A percentile compares a stretch with the other conserved stretches of the same genome.
Evolutionary conservation across 1,284 basidiomycete species (phyloP).

Genomic region (Boletus hoseneyae): DNA sequence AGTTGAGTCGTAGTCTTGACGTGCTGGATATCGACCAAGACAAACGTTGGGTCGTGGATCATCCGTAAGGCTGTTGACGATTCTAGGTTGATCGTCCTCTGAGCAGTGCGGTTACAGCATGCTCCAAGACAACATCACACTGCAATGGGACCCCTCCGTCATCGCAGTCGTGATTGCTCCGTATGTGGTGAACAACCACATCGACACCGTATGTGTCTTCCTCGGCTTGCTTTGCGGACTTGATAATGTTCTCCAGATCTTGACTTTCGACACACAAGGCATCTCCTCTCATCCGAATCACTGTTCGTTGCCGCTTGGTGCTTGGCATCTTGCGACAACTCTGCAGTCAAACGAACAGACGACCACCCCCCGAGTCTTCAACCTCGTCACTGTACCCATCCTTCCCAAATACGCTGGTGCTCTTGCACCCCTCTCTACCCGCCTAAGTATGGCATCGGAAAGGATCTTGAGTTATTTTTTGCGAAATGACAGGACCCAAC

Average conservation of each 20-base stretch:
- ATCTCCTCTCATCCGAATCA: slow-evolving; percentile 93
- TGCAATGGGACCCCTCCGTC: slow-evolving; percentile 60
- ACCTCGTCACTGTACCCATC: slow-evolving; percentile 57
- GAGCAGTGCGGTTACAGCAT: slow-evolving; percentile 40
- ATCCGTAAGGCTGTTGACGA: slow-evolving; percentile 48
- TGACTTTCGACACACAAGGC: slow-evolving; percentile 87
- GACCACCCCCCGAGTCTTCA: slow-evolving; percentile 46
- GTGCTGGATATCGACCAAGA: slow-evolving; percentile 63
- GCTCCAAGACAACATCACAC: slow-evolving; percentile 76
- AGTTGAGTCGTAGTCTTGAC: slow-evolving; percentile 68
- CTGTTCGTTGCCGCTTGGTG: slow-evolving; percentile 64
- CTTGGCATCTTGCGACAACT: slow-evolving; percentile 39
- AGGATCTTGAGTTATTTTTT: slow-evolving; percentile 15
- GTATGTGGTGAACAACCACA: slow-evolving; percentile 57
- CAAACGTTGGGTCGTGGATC: slow-evolving; percentile 64
- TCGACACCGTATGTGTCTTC: slow-evolving; percentile 55
- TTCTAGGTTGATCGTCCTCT: slow-evolving; percentile 6
- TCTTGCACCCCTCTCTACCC: slow-evolving; percentile 45
- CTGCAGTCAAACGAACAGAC: slow-evolving; percentile 19
- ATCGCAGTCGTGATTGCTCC: slow-evolving; percentile 61
- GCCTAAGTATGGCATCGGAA: slow-evolving; percentile 38
- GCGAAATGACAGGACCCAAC: not conserved
- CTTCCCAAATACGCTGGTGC: slow-evolving; percentile 60
- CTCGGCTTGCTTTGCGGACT: slow-evolving; percentile 1
- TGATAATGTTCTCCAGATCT: slow-evolving; percentile 50